Evolutionary conservation across 192 early-diverging fungal genomes (phyloP).

Genomic region (Podila clonocystis): DNA sequence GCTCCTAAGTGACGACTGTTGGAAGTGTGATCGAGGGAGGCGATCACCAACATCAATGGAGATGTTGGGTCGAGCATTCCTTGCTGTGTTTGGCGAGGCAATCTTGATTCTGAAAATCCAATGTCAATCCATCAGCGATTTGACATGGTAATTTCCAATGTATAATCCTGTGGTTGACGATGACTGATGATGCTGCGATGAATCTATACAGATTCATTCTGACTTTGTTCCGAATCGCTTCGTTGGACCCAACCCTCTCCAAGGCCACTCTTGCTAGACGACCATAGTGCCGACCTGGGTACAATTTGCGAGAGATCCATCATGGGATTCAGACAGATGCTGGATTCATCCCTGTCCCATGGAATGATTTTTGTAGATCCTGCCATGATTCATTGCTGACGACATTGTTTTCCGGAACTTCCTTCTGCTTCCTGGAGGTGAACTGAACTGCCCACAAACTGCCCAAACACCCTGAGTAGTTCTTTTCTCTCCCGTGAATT

Average conservation of each 20-base stretch:
- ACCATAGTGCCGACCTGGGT: no score
- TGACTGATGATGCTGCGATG: neutral
- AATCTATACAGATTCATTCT: no score
- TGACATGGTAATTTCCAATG: constrained; percentile 16
- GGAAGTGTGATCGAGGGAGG: neutral
- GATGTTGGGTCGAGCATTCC: neutral
- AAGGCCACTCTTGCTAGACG: no score
- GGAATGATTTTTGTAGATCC: neutral
- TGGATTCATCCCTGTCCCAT: neutral
- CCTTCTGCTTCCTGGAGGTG: neutral
- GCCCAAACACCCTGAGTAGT: neutral
- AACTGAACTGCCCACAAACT: no score
- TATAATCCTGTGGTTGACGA: neutral
- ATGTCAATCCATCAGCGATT: constrained; percentile 15
- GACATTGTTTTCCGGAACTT: no score
- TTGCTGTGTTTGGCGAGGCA: neutral
- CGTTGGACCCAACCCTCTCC: no score
- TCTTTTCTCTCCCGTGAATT: constrained; percentile 15
- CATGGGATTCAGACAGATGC: neutral
- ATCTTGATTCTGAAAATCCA: constrained; percentile 1
- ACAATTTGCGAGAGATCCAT: neutral
- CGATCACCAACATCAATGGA: neutral
- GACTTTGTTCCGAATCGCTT: no score
- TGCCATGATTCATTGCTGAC: neutral
- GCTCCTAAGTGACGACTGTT: neutral